Evolutionary conservation across 306 rosid species (phyloP).

Genomic region (Biancaea sappan): DNA sequence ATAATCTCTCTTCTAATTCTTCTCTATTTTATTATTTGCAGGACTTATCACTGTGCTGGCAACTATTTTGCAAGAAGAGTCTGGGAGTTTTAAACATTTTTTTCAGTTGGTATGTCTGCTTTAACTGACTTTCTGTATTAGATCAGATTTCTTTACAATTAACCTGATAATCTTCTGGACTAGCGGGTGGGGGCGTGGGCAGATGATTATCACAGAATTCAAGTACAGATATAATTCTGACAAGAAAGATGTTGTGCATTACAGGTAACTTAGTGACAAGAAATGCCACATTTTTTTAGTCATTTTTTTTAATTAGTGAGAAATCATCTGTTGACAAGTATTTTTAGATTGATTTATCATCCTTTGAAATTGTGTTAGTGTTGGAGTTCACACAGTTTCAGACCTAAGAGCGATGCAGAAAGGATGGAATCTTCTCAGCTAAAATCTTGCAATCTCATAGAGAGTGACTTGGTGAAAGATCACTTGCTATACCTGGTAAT

Average conservation of each 20-base stretch:
- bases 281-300: neutral
- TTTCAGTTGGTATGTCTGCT: constrained; percentile 72
- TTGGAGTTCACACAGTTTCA: constrained; percentile 74
- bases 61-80: constrained; percentile 75
- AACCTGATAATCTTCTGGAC: constrained; percentile 29
- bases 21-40: too few relatives aligned
- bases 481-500: constrained; percentile 91
- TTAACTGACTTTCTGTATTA: neutral
- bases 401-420: constrained; percentile 68
- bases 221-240: constrained; percentile 72
- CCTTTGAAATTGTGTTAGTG: constrained; percentile 54
- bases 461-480: constrained; percentile 86
- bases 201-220: constrained; percentile 84
- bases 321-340: constrained; percentile 12
- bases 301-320: neutral
- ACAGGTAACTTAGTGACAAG: constrained; percentile 55
- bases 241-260: constrained; percentile 72
- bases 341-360: neutral
- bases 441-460: constrained; percentile 66
- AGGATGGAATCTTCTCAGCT: constrained; percentile 69
- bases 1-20: too few relatives aligned
- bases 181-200: constrained; percentile 87
- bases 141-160: constrained; percentile 17
- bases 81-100: constrained; percentile 82
- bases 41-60: too few relatives aligned